A percentile compares a stretch with the other conserved stretches of the same genome.
Conservation (phyloP, 129 eudicot species). For the Apium graveolens region DNA sequence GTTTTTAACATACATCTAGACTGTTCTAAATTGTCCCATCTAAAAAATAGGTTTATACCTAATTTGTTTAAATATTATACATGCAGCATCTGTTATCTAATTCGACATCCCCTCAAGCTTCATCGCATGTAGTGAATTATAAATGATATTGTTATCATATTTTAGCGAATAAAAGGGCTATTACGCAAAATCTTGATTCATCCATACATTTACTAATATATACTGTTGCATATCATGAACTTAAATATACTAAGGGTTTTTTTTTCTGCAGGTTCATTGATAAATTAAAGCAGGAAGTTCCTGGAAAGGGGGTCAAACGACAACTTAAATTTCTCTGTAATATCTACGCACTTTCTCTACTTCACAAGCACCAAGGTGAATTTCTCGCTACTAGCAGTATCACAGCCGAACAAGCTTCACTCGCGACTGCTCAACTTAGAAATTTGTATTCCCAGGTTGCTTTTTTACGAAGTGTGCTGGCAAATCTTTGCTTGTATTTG, state of each 20-base stretch:
- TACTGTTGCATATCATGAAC: not conserved
- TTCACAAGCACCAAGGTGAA: constrained; percentile 86
- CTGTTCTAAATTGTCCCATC: too few species aligned
- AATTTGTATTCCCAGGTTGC: constrained; percentile 65
- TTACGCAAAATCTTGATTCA: not conserved
- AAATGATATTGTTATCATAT: too few species aligned
- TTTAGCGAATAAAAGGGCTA: not conserved
- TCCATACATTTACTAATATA: too few species aligned
- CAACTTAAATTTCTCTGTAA: constrained; percentile 55
- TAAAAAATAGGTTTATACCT: too few species aligned
- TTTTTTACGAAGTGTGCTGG: not conserved
- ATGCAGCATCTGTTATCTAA: too few species aligned
- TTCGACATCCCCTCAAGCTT: too few species aligned
- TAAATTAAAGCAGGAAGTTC: constrained; percentile 73
- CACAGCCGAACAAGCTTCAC: constrained; percentile 73
- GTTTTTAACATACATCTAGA: too few species aligned
- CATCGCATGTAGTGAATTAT: too few species aligned
- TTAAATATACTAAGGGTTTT: not conserved
- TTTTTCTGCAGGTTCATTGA: constrained; percentile 53
- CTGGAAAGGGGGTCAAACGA: constrained; percentile 79
- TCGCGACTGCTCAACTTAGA: constrained; percentile 79
- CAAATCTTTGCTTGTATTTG: not conserved
- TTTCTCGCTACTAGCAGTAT: constrained; percentile 68
- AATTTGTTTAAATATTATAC: too few species aligned
- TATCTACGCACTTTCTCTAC: constrained; percentile 62